These are phyloP conservation scores for Phialemoniopsis sp. DNA, from an alignment of 2,329 filamentous ascomycete species.

Conservation along the genomic window DNA sequence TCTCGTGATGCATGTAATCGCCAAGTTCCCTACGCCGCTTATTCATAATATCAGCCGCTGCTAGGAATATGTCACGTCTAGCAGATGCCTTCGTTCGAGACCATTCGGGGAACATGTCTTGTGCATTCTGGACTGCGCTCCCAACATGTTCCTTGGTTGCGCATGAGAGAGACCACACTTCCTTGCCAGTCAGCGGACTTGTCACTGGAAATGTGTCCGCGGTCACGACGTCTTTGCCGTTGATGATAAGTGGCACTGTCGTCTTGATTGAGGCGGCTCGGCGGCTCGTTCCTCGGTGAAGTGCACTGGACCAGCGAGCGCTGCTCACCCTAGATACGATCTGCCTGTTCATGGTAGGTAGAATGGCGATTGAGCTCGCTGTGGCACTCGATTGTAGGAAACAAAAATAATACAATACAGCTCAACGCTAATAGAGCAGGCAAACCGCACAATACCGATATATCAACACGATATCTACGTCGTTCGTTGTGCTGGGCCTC, in stretches of 20 bases:
- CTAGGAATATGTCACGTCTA: constrained; percentile 54
- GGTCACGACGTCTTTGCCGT: constrained; percentile 31
- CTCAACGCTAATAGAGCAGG: too few species aligned
- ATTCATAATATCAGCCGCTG: constrained; percentile 50
- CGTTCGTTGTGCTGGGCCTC: too few species aligned
- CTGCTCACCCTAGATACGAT: too few species aligned
- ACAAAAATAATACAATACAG: too few species aligned
- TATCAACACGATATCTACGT: too few species aligned
- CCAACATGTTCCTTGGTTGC: constrained; percentile 46
- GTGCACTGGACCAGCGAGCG: too few species aligned
- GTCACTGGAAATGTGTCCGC: constrained; percentile 42
- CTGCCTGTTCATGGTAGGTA: too few species aligned
- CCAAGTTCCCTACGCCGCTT: constrained; percentile 45
- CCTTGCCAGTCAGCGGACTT: constrained; percentile 41
- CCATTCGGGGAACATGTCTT: constrained; percentile 57
- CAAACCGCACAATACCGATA: too few species aligned
- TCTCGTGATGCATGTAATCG: constrained; percentile 38
- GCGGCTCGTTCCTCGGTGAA: too few species aligned
- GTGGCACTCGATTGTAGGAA: too few species aligned
- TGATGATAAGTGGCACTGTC: constrained; percentile 18
- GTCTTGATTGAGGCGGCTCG: too few species aligned
- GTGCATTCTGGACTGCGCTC: constrained; percentile 35
- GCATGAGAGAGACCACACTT: constrained; percentile 47
- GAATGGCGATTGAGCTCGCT: too few species aligned
- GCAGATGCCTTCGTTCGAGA: constrained; percentile 45